Evolutionary conservation across 2,329 filamentous ascomycete genomes (phyloP).

Genomic region (Diplodia mutila): DNA sequence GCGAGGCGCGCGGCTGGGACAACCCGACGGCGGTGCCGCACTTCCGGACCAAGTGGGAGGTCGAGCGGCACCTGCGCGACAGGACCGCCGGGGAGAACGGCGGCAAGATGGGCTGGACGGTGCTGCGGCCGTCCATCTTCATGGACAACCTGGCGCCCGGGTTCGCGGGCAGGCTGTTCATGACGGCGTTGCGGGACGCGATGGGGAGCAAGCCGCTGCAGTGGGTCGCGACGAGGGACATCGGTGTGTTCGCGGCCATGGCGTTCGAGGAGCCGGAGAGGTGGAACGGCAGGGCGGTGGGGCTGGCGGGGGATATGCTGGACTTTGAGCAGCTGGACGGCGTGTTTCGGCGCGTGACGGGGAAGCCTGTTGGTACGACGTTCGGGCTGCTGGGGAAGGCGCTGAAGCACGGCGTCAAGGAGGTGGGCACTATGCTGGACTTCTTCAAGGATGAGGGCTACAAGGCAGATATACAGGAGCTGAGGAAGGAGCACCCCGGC

Average conservation of each 20-base stretch:
- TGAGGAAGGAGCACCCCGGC: conserved; percentile 50
- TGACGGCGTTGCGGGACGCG: conserved; percentile 42
- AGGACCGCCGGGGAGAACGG: conserved; percentile 30
- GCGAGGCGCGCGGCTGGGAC: conserved; percentile 41
- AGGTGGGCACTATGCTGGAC: conserved; percentile 52
- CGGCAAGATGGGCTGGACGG: not conserved
- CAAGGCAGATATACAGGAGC: conserved; percentile 48
- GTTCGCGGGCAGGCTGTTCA: conserved; percentile 28
- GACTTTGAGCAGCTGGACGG: conserved; percentile 44
- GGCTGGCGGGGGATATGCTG: conserved; percentile 56
- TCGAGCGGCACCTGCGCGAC: conserved; percentile 62
- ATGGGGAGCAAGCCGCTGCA: conserved; percentile 46
- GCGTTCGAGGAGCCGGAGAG: conserved; percentile 49
- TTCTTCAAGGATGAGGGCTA: conserved; percentile 57
- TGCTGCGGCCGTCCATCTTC: not conserved
- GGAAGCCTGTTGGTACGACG: conserved; percentile 28
- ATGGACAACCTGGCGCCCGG: not conserved
- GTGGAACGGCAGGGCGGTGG: conserved; percentile 47
- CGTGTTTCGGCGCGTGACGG: conserved; percentile 34
- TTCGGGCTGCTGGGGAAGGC: conserved; percentile 37
- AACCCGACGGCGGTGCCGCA: conserved; percentile 62
- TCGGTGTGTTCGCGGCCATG: conserved; percentile 53
- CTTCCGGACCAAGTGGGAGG: conserved; percentile 62
- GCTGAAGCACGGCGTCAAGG: conserved; percentile 39
- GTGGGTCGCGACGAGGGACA: conserved; percentile 45